phyloP scores from a whole-genome alignment of 202 grass and related monocot genomes.

The Miscanthus sacchariflorus region DNA sequence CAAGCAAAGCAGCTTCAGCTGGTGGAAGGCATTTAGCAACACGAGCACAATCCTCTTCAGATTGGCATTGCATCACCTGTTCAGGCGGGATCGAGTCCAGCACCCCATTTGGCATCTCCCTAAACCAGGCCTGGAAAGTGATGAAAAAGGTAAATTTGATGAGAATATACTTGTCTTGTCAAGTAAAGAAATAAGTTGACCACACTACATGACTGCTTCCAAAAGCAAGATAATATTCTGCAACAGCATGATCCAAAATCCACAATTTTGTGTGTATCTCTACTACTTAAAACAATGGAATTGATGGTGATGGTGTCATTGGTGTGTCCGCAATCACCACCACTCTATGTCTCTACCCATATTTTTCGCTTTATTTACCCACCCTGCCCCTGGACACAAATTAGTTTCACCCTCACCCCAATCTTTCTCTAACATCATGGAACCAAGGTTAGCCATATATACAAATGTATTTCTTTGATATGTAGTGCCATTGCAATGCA shows the following conservation, averaged over 20 bases:
- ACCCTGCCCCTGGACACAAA: background rate
- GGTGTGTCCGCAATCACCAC: background rate
- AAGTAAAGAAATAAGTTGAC: conserved; percentile 41
- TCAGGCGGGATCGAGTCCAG: conserved; percentile 83
- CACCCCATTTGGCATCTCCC: conserved; percentile 82
- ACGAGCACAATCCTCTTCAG: conserved; percentile 72
- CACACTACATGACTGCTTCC: background rate
- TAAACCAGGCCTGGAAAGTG: conserved; percentile 84
- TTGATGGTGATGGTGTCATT: background rate
- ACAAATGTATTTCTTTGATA: background rate
- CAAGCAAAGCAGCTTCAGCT: conserved; percentile 73
- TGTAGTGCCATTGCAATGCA: background rate
- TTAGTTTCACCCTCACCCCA: background rate
- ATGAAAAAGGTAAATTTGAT: conserved; percentile 34
- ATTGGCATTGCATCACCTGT: conserved; percentile 95
- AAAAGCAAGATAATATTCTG: too few relatives aligned
- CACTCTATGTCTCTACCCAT: background rate
- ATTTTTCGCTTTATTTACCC: background rate
- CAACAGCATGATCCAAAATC: background rate
- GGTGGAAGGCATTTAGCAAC: conserved; percentile 72
- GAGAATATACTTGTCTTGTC: conserved; percentile 6
- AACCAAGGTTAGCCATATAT: background rate
- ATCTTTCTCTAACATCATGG: background rate
- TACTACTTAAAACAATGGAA: background rate
- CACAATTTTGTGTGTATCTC: conserved; percentile 7